Evolutionary conservation across 768 basidiomycete genomes (phyloP), one percentile per base, ranked within the genome.

Genomic region (Boletus huronensis): DNA sequence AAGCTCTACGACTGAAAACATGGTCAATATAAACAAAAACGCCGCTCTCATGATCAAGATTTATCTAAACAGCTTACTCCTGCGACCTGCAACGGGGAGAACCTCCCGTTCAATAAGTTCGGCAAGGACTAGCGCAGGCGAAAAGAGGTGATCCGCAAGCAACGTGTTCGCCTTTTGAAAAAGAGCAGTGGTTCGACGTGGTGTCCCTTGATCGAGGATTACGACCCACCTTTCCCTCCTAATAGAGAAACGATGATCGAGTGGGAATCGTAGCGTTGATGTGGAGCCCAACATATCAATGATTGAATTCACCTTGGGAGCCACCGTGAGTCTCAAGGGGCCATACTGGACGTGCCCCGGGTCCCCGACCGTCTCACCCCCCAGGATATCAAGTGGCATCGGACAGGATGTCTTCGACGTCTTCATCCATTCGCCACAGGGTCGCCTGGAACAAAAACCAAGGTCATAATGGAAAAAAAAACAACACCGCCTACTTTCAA

Each of bases 121-220:
- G 3, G 84, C 83, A 17, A 90, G 74, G 52, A 84, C 77, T 8
- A 90, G 74, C 9, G 81, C 79, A 16, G 85, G 87, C 36, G 84
- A 88, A 65, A 88, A 89, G 3, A 88, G 73, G 57, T 86, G 84
- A 68, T 89, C 86, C 46, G 86, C 87, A 21, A 89, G 74, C 10
- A 88, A 75, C 14, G 84, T 86, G 56, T 82, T 87, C 28, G 86
- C 83, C 85, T 88, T 66, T 36, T 1, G 44, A n/a, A 39, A 43
- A 19, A 43, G 32, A 49, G 40, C 13, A 16, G 3, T 38, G 26
- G 29, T 41, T 40, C 35, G 31, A 39, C 17, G 13, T 38, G 38
- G 32, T 10, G 29, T 21, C 6, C 45, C 21, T 43, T 39, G 19
- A 68, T 57, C 25, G 39, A 54, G 53, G 55, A 29, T 17, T 13